Evolutionary conservation across 2,329 filamentous ascomycete species (phyloP), one percentile per base, ranked within the genome.

Genomic region (Fusarium stilboides): DNA sequence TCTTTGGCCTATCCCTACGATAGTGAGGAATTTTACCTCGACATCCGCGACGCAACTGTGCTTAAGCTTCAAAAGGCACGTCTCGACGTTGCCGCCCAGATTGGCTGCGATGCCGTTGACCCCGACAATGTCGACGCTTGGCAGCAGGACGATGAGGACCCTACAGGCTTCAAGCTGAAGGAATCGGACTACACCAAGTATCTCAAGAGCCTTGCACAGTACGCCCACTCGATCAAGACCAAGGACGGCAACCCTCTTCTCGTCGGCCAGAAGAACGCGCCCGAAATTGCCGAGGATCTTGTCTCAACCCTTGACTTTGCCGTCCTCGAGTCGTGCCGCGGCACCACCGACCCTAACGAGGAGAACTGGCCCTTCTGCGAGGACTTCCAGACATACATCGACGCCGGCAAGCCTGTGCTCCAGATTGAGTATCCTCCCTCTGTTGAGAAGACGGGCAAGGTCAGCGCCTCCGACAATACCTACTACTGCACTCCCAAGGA

Each of bases 311-410:
- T 78, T 20, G 77, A 79, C 62, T 79, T 79, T 60, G 77, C 77
- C 31, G 69, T 81, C 62, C 68, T 82, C 70, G 67, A 82, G 65
- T 71, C 80, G 70, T 83, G 75, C 59, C 66, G 75, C 31, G 73
- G 75, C 39, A 74, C 67, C 49, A 70, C 64, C 42, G 57, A 71
- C 31, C 55, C 57, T 33, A 36, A 43, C 12, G 68, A 65, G 45
- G 57, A 66, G 46, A 70, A 36, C 45, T 62, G 63, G 45, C 66
- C 72, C 19, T 78, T 77, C 42, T 79, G 77, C 63, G 61, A 63
- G 43, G 70, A 75, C 44, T 79, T 79, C 60, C 73, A 75, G 65
- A 59, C 40, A 10, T 78, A 77, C 44, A 52, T 79, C 28, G 57
- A 71, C 12, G 68, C 68, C n/a, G 73, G 63, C 31, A 78, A 76